phyloP scores from a whole-genome alignment of 306 rosid species.

The Coriaria nepalensis region DNA sequence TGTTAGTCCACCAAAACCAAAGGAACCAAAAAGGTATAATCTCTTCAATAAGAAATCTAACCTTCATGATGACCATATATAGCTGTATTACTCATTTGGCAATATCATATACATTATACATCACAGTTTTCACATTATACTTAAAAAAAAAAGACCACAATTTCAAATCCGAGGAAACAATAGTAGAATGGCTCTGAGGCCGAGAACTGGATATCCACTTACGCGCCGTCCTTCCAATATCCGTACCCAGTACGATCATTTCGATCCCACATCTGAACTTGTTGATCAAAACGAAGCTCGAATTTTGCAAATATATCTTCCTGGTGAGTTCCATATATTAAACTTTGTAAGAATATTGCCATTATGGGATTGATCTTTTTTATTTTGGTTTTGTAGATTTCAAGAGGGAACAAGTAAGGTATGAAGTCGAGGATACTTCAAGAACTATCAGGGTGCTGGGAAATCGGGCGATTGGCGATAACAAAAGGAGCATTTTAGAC shows the following conservation, averaged over 20 bases:
- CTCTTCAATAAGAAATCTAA: constrained; percentile 3
- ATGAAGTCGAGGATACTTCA: not conserved
- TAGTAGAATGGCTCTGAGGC: too few species aligned
- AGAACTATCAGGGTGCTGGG: constrained; percentile 4
- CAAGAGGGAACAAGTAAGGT: not conserved
- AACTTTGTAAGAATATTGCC: too few species aligned
- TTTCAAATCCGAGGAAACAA: too few species aligned
- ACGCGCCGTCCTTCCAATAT: not conserved
- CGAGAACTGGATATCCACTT: not conserved
- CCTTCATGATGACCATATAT: not conserved
- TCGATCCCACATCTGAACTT: not conserved
- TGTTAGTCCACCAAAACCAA: constrained; percentile 3
- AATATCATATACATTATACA: too few species aligned
- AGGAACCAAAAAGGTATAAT: constrained; percentile 8
- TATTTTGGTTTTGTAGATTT: not conserved
- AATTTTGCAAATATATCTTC: not conserved
- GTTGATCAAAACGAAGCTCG: constrained; percentile 2
- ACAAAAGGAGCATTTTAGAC: not conserved
- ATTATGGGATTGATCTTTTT: not conserved
- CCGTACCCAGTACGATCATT: not conserved
- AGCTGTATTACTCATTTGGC: not conserved
- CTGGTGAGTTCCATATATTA: not conserved
- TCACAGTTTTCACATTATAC: too few species aligned
- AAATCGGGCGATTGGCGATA: not conserved
- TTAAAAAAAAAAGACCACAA: too few species aligned